Conservation (phyloP, 257 asterid genomes). For the Anisodus acutangulus region DNA sequence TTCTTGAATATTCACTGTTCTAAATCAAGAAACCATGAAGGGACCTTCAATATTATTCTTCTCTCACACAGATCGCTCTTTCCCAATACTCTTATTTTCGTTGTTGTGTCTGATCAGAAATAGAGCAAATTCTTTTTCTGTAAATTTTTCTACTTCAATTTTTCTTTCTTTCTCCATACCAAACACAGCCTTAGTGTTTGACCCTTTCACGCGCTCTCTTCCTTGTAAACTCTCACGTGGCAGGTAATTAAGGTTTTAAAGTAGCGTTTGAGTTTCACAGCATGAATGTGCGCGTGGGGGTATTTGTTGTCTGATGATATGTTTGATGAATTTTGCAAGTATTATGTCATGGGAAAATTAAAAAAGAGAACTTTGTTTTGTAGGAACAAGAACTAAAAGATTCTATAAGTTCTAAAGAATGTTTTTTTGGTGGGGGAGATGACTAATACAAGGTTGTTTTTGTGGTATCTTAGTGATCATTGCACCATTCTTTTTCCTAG, state of each 20-base stretch:
- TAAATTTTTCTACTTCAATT: conserved; percentile 17
- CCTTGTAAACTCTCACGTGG: neutral
- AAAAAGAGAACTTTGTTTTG: neutral
- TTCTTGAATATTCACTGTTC: conserved; percentile 26
- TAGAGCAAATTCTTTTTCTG: conserved; percentile 24
- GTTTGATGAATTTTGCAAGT: conserved; percentile 15
- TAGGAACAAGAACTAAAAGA: neutral
- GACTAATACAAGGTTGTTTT: neutral
- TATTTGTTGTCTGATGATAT: neutral
- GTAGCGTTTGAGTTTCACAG: neutral
- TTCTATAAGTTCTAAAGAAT: neutral
- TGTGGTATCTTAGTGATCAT: conserved; percentile 8
- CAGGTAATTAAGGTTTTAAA: neutral
- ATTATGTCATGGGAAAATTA: neutral
- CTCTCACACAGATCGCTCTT: conserved; percentile 71
- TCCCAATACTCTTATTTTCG: conserved; percentile 45
- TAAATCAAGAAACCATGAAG: conserved; percentile 45
- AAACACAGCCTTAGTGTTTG: neutral
- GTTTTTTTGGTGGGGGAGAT: neutral
- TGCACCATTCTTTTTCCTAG: conserved; percentile 4
- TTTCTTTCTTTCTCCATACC: conserved; percentile 18
- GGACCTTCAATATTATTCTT: conserved; percentile 36
- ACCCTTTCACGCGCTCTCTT: neutral
- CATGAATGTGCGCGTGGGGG: neutral
- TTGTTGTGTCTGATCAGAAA: conserved; percentile 56